Evolutionary conservation across 2,329 filamentous ascomycete species (phyloP), one percentile per base, ranked within the genome.

Genomic region (Emergomyces africanus): DNA sequence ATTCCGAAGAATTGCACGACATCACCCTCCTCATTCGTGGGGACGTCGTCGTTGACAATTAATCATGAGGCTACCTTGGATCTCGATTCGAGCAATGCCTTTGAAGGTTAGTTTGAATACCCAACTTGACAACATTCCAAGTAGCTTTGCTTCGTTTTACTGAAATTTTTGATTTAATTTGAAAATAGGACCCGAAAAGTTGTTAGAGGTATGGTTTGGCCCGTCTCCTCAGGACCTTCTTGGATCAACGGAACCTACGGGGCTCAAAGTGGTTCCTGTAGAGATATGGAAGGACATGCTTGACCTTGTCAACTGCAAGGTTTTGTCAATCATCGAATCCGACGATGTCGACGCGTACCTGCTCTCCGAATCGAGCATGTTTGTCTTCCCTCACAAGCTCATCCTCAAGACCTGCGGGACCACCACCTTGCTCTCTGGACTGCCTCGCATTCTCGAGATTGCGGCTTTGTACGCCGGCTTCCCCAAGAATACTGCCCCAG

Each of bases 301-400:
- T 61, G 94, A 99, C 72, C 82, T 96, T 70, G 94, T 99, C 76
- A 95, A 96, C 73, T 99, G 94, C 85, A 94, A 99, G 78, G 90
- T 99, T 59, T 81, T 99, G 59, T 99, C 94, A 3, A 87, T 96
- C 63, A 83, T 99, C 64, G 86, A 92, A 71, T 96, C 92, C 28
- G 90, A 96, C 64, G 86, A 92, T 70, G 88, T 97, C 67, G 94
- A 99, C 71, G 92, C 94, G 64, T 99, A 99, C 72, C 84, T 99
- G 6, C 81, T 99, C 59, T 99, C 94, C 63, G 94, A 99, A 77
- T 97, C 94, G 46, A 97, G 94, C 87, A 96, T 99, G 91, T 99
- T 99, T 72, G 90, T 99, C 67, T 99, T 96, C 75, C 90, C 91
- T n/a, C 94, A 99, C 83, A 99, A 99, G 81, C 83, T 99, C 64